A percentile compares a stretch with the other conserved stretches of the same genome.
Conservation (phyloP, 2,329 filamentous ascomycete species). For the Trichoderma sp. region DNA sequence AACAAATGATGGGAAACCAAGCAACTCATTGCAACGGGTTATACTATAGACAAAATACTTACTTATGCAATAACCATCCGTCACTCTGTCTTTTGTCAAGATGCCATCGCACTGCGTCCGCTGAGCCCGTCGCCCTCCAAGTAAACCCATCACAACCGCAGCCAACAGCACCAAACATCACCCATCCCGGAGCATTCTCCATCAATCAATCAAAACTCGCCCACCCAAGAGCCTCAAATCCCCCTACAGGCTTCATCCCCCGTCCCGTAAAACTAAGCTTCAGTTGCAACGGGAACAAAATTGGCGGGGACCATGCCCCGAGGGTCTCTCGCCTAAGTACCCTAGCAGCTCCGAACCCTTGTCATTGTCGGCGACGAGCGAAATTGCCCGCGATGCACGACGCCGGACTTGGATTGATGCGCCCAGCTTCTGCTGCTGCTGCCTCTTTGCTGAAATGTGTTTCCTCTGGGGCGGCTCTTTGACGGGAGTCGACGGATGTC, state of each 20-base stretch:
- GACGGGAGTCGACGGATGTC: no score
- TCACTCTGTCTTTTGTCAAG: no score
- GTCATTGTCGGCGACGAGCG: conserved; percentile 23
- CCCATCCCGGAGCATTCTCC: background rate
- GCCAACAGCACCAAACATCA: background rate
- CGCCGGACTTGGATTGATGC: background rate
- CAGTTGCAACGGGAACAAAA: background rate
- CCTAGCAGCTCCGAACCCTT: background rate
- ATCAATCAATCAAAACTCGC: background rate
- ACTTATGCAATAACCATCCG: no score
- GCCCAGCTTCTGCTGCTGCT: no score
- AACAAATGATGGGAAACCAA: background rate
- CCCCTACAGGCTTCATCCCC: conserved; percentile 5
- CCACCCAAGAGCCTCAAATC: background rate
- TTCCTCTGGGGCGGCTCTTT: no score
- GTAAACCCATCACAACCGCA: background rate
- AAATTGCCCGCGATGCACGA: conserved; percentile 18
- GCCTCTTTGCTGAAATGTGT: no score
- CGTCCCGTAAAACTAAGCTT: background rate
- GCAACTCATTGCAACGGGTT: no score
- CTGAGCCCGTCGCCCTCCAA: no score
- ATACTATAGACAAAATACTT: no score
- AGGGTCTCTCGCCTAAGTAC: conserved; percentile 1
- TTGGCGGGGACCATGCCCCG: conserved; percentile 6
- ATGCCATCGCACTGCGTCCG: no score